Base-by-base conservation (phyloP, 495 filamentous ascomycete genomes). In the Annulohypoxylon bovei region DNA sequence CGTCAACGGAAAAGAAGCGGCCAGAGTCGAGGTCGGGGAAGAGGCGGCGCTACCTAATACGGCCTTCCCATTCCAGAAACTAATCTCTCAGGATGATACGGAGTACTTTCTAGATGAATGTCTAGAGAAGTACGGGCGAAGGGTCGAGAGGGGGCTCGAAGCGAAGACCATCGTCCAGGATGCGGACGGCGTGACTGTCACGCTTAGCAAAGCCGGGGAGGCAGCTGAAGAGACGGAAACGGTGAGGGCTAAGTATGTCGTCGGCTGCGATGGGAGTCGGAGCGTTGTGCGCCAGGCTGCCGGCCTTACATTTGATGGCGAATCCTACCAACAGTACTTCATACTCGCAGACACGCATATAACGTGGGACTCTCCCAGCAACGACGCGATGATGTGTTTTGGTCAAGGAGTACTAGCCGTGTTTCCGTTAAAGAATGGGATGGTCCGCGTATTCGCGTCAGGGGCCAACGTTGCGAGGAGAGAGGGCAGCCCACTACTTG, bases 41-140 rank as follows among this genome's bases (percentile, higher is more conserved):
- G 49, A 30, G 4, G 28, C 25, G 27, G 49, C 23, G 6, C 22
- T 53, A 30, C 49, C 28, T 16, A 53, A 53, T 30, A 53, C 49
- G 49, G 49, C 49, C 23, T 53, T 53, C 11, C 28, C 49, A 12
- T 30, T 30, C 49, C 49, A 53, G 14, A 53, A 53, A 16, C 25
- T 53, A 9, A 53, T 53, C 49, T 53, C 49, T 25, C 49, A 53
- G 27, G 49, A 53, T 32, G 49, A 53, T 6, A 53, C 49, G 14
- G 49, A 53, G 27, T 53, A 53, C 28, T 53, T 53, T 20, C 25
- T 53, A 5, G 49, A 53, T 25, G 49, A 53, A 32, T 32, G 49
- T n/a, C 12, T 53, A 4, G 49, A 23, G 12, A 53, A 53, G 28
- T 53, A 53, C 25, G 49, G 49, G 28, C 11, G 5, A 16, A 30